Evolutionary conservation across 2,329 filamentous ascomycete genomes (phyloP), one percentile per base, ranked within the genome.

Genomic region (Neofusicoccum cordaticola): DNA sequence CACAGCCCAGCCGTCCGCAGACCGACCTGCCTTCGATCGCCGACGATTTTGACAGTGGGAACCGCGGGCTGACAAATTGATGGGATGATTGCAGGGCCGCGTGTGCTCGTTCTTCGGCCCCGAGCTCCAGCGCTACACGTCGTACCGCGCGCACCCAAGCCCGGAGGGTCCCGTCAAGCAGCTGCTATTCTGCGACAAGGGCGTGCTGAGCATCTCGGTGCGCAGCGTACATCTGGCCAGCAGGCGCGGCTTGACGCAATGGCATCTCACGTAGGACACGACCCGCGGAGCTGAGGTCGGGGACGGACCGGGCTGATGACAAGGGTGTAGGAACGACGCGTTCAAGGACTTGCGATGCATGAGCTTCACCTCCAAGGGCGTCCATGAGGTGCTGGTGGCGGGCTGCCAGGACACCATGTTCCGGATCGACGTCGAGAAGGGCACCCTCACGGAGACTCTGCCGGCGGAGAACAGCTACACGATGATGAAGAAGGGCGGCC

Each of bases 291-390:
- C 42, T 15, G 44, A 34, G 27, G 27, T 7, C 3, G 31, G 51
- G 34, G 41, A 12, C 19, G 8, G 37, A 22, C 19, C 4, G 39
- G 39, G 39, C 53, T 58, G 53, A 67, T 64, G 64, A 68, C 53
- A 61, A 8, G 9, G 11, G 15, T n/a, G 7, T 68, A 91, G 89
- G 68, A 84, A 88, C 72, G 82, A 87, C 34, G 89, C 90, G 64
- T 96, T 98, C 89, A 87, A 85, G 68, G 92, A 97, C 73, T 81
- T 99, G 68, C 87, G 88, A 70, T 98, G 95, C 78, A 98, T 98
- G 93, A 94, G 90, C 75, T 97, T 96, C 74, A 96, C 92, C 1
- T 93, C 91, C 34, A 93, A 93, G 73, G 90, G 90, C 8, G 91
- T 90, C 31, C 85, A 86, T 13, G 90, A 96, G 73, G 89, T 99